A percentile compares a stretch with the other conserved stretches of the same genome.
phyloP scores from a whole-genome alignment of 2,329 filamentous ascomycete genomes.

The Rhynchosporium graminicola region DNA sequence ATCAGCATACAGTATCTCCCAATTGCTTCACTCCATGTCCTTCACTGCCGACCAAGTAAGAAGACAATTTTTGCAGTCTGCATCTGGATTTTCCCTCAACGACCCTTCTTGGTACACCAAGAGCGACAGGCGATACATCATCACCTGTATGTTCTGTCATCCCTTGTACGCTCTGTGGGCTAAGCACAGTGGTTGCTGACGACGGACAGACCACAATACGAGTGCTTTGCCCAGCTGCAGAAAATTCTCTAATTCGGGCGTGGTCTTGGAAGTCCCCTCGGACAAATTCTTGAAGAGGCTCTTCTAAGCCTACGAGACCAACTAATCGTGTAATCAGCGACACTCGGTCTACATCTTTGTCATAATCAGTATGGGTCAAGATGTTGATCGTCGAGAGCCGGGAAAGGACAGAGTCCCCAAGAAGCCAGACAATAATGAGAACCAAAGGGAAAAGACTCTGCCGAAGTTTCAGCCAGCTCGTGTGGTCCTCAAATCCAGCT shows the following conservation, averaged over 20 bases:
- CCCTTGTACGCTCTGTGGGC: neutral
- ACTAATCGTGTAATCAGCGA: neutral
- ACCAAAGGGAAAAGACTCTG: neutral
- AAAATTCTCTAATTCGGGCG: neutral
- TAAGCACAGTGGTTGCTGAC: neutral
- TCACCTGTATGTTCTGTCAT: neutral
- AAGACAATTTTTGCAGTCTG: neutral
- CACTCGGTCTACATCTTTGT: neutral
- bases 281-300: conserved; percentile 1
- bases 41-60: neutral
- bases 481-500: conserved; percentile 9
- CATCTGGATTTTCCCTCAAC: neutral
- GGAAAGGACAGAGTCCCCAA: neutral
- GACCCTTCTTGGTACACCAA: neutral
- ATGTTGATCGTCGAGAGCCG: neutral
- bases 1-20: conserved; percentile 6
- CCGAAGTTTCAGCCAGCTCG: conserved; percentile 12
- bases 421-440: conserved; percentile 11
- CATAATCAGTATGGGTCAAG: conserved; percentile 1
- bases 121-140: neutral
- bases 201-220: neutral
- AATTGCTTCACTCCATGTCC: conserved; percentile 11
- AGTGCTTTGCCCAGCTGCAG: neutral
- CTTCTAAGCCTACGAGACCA: neutral
- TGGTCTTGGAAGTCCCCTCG: neutral